These are phyloP conservation scores for Saururus chinensis DNA, from an alignment of 164 flowering plant genomes.

Conservation along the genomic window DNA sequence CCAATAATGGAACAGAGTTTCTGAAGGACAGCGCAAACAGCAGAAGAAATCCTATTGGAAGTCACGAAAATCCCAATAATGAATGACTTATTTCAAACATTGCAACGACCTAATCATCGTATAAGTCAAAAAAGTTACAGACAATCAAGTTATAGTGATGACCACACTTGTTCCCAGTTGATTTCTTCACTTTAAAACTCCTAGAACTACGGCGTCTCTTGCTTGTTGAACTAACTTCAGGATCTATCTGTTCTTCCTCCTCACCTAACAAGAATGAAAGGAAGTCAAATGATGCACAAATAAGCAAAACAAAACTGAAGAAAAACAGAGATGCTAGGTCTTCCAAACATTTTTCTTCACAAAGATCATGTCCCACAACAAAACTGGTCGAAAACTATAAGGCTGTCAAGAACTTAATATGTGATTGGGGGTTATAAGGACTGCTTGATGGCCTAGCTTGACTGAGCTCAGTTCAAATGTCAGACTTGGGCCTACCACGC, in stretches of 20 bases:
- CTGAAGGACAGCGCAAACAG: constrained; percentile 59
- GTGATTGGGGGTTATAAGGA: too few species aligned
- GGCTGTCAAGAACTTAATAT: too few species aligned
- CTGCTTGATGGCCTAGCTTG: too few species aligned
- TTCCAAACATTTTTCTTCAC: too few species aligned
- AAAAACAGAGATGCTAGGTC: neutral
- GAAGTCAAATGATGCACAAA: neutral
- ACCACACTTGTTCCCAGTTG: constrained; percentile 61
- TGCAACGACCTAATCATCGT: constrained; percentile 4
- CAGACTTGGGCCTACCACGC: too few species aligned
- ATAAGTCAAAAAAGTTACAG: constrained; percentile 12
- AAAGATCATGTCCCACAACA: neutral
- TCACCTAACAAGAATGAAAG: constrained; percentile 34
- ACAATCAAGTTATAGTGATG: constrained; percentile 16
- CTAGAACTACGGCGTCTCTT: constrained; percentile 51
- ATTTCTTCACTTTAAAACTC: constrained; percentile 53
- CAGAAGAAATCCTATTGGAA: constrained; percentile 54
- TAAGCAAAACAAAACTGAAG: too few species aligned
- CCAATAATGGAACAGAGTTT: constrained; percentile 86
- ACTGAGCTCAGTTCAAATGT: too few species aligned
- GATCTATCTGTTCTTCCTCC: constrained; percentile 69
- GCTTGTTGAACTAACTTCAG: constrained; percentile 53
- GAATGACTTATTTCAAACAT: constrained; percentile 8
- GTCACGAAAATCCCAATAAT: constrained; percentile 9
- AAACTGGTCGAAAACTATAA: neutral